A percentile compares a stretch with the other conserved stretches of the same genome.
Evolutionary conservation across 768 basidiomycete species (phyloP).

Genomic region (Pleurotus eryngii): DNA sequence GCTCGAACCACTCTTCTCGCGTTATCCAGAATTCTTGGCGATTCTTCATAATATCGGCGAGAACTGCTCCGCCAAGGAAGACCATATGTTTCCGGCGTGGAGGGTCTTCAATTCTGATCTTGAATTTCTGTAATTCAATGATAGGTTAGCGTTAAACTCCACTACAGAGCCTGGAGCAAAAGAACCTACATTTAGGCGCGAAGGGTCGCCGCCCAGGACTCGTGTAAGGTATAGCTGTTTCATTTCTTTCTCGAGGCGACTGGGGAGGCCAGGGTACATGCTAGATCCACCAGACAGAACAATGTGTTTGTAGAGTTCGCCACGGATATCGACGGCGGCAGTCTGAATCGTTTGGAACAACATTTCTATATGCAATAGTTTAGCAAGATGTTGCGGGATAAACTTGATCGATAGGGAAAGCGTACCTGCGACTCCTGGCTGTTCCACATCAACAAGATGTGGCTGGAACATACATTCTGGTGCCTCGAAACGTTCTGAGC

Average conservation of each 20-base stretch:
- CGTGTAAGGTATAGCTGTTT: conserved; percentile 95
- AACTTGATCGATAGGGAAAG: conserved; percentile 5
- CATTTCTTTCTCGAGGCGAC: conserved; percentile 98
- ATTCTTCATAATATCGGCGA: conserved; percentile 98
- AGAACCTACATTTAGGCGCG: conserved; percentile 76
- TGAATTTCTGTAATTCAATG: conserved; percentile 80
- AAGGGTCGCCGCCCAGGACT: conserved; percentile 81
- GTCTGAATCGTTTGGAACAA: conserved; percentile 93
- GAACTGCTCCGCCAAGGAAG: conserved; percentile 96
- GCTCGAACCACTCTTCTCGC: conserved; percentile 92
- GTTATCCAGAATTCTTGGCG: conserved; percentile 95
- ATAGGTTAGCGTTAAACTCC: background rate
- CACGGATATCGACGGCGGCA: conserved; percentile 85
- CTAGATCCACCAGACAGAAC: conserved; percentile 97
- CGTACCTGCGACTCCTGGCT: conserved; percentile 90
- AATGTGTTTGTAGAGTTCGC: conserved; percentile 96
- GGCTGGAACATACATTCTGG: conserved; percentile 99
- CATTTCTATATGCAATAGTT: conserved; percentile 58
- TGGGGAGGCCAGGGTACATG: conserved; percentile 98
- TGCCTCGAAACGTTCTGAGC: conserved; percentile 97
- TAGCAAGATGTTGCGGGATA: background rate
- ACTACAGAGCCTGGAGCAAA: background rate
- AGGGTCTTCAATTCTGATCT: conserved; percentile 97
- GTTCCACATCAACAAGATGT: conserved; percentile 94
- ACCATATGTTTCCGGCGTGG: conserved; percentile 99